These are phyloP conservation scores for Teunomyces barrocoloradensis DNA, from an alignment of 805 yeast genomes.

Conservation along the genomic window DNA sequence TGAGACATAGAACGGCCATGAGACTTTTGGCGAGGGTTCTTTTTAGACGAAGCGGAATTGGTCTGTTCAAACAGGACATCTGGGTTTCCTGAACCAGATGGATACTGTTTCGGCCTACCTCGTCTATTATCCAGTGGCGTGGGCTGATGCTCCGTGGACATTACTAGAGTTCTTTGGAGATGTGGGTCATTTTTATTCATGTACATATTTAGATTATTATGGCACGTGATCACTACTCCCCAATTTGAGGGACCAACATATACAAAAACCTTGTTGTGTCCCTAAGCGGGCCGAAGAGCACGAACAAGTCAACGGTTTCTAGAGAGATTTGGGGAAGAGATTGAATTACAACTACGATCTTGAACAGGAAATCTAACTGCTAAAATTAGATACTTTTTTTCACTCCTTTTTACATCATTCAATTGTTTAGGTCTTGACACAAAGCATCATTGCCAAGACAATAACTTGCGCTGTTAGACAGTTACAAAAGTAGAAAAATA, in stretches of 20 bases:
- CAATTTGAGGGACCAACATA: neutral
- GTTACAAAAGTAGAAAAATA: neutral
- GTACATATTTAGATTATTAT: neutral
- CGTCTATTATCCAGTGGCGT: constrained; percentile 1
- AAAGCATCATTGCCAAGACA: neutral
- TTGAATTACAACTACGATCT: neutral
- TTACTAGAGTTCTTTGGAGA: neutral
- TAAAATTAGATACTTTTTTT: neutral
- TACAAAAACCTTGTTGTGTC: too few relatives aligned
- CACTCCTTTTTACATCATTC: neutral
- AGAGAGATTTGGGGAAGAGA: neutral
- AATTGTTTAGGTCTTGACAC: neutral
- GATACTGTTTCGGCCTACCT: neutral
- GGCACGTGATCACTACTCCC: neutral
- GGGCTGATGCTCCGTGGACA: neutral
- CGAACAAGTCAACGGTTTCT: neutral
- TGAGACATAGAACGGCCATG: constrained; percentile 3
- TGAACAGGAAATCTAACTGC: neutral
- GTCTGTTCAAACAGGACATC: neutral
- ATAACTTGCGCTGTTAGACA: neutral
- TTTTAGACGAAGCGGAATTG: neutral
- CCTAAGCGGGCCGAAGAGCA: neutral
- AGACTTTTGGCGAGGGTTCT: neutral
- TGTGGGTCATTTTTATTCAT: constrained; percentile 2
- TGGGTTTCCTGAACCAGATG: neutral